Percentiles rank a stretch among this genome's conserved stretches.
These are phyloP conservation scores for Fomitopsis schrenkii DNA, from an alignment of 1,284 basidiomycete species.

Conservation along the genomic window DNA sequence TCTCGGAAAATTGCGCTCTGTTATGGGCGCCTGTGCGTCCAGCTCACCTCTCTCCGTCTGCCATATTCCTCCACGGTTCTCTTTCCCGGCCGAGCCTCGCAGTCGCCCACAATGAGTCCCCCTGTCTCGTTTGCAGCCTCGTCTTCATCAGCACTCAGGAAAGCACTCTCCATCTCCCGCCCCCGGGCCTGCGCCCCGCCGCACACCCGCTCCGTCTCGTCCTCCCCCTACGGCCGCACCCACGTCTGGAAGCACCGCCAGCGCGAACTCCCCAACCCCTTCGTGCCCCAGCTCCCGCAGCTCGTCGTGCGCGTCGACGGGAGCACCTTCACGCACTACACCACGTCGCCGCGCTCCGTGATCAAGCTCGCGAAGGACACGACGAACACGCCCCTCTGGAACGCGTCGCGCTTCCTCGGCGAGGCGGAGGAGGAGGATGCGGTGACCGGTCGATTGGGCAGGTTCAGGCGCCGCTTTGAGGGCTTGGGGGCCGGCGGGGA, in stretches of 20 bases:
- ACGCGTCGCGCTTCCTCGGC: slow-evolving; percentile 41
- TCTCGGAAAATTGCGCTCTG: background rate
- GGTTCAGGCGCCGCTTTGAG: slow-evolving; percentile 77
- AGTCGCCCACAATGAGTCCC: background rate
- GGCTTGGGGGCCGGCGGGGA: slow-evolving; percentile 44
- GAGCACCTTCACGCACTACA: slow-evolving; percentile 82
- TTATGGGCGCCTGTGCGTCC: background rate
- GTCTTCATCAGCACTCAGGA: background rate
- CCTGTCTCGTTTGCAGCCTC: background rate
- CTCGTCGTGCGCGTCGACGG: slow-evolving; percentile 81
- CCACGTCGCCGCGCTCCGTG: slow-evolving; percentile 76
- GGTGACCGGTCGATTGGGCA: slow-evolving; percentile 70
- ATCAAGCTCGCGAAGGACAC: slow-evolving; percentile 79
- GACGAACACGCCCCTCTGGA: slow-evolving; percentile 83
- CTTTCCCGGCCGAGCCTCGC: background rate
- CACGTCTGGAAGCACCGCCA: slow-evolving; percentile 71
- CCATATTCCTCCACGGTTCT: background rate
- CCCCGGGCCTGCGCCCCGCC: background rate
- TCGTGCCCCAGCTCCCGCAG: slow-evolving; percentile 83
- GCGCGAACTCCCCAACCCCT: slow-evolving; percentile 68
- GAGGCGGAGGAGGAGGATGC: slow-evolving; percentile 62
- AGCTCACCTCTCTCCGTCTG: background rate
- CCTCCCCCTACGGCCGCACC: slow-evolving; percentile 71
- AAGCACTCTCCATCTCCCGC: background rate
- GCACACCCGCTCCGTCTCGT: slow-evolving; percentile 47